Conservation (phyloP, 2,329 filamentous ascomycete genomes). For the Penicillium sp. region DNA sequence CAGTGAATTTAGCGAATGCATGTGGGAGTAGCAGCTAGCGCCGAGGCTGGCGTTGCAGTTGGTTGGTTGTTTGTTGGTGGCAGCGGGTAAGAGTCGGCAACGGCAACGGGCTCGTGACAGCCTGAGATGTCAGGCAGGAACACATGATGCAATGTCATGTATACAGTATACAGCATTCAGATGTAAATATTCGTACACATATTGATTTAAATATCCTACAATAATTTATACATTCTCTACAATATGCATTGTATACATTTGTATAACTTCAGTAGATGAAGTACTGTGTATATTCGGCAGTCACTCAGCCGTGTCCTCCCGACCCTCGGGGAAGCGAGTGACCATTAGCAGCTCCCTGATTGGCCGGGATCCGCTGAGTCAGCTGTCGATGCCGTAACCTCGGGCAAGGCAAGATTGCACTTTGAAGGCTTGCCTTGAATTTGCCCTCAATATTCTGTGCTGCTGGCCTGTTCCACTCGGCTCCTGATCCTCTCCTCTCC, state of each 20-base stretch:
- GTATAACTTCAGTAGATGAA: no score
- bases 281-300: no score
- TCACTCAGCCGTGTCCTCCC: constrained; percentile 42
- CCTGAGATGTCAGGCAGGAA: no score
- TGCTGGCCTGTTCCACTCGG: constrained; percentile 16
- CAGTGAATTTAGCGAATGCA: background rate
- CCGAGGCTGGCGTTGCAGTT: no score
- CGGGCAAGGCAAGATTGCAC: constrained; percentile 39
- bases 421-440: constrained; percentile 36
- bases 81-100: no score
- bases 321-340: no score
- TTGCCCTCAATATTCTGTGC: constrained; percentile 23
- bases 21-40: constrained; percentile 1
- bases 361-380: constrained; percentile 35
- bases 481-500: constrained; percentile 20
- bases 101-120: no score
- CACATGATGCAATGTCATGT: no score
- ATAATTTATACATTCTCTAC: background rate
- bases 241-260: background rate
- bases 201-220: background rate
- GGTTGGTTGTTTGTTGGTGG: no score
- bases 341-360: constrained; percentile 39
- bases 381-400: constrained; percentile 40
- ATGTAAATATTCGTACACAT: no score
- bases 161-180: no score